Conservation (phyloP, 352 stramenopile genomes). For the Phytophthora boehmeriae region DNA sequence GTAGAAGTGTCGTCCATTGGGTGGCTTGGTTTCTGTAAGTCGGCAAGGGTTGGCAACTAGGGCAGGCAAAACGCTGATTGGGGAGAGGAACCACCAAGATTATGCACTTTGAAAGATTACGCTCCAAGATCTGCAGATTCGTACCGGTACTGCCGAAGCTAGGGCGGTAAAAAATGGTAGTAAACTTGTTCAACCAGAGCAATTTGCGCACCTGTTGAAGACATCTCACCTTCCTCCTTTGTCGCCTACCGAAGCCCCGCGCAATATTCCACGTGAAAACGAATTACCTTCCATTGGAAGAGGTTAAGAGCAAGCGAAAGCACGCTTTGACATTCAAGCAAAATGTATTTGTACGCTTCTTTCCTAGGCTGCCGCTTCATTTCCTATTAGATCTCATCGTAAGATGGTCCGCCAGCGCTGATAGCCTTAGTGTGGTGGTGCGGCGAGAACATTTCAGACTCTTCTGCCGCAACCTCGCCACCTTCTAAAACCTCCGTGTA, state of each 20-base stretch:
- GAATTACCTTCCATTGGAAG: no score
- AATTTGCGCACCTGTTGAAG: constrained; percentile 22
- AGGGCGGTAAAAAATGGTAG: no score
- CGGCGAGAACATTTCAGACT: constrained; percentile 62
- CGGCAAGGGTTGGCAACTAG: not conserved
- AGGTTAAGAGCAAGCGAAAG: no score
- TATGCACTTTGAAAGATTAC: constrained; percentile 14
- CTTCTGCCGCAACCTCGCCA: constrained; percentile 40
- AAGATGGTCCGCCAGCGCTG: constrained; percentile 29
- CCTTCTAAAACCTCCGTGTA: constrained; percentile 24
- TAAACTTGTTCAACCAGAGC: constrained; percentile 16
- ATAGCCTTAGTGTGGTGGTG: constrained; percentile 49
- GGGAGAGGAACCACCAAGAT: not conserved
- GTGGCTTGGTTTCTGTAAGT: not conserved
- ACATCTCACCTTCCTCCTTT: constrained; percentile 22
- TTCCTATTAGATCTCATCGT: constrained; percentile 33
- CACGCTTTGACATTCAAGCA: not conserved
- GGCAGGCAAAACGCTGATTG: not conserved
- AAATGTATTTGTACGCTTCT: constrained; percentile 23
- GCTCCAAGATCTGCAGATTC: no score
- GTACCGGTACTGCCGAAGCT: no score
- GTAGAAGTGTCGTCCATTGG: constrained; percentile 10
- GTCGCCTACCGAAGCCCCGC: no score
- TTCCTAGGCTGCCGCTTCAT: not conserved
- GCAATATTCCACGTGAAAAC: not conserved